Percentiles rank a stretch among this genome's conserved stretches.
Evolutionary conservation across 257 asterid genomes (phyloP).

Genomic region (Fraxinus pennsylvanica): DNA sequence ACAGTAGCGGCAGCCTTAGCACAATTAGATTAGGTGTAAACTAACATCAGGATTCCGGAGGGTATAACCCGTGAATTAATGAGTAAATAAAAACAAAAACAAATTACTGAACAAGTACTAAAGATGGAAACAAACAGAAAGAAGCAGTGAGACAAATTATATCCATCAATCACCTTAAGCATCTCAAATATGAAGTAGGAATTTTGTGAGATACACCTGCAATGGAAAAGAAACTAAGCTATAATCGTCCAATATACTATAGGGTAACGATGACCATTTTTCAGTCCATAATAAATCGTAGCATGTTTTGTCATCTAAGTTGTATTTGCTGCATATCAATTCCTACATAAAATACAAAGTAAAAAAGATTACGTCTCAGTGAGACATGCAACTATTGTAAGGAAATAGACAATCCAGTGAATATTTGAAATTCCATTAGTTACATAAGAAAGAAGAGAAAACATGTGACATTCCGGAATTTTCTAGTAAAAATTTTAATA

Average conservation of each 20-base stretch:
- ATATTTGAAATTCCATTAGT: background rate
- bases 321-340: slow-evolving; percentile 6
- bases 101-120: slow-evolving; percentile 1
- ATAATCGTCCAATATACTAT: slow-evolving; percentile 25
- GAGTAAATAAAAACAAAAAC: background rate
- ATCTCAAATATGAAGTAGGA: slow-evolving; percentile 92
- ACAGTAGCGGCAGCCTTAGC: slow-evolving; percentile 26
- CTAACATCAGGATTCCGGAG: slow-evolving; percentile 20
- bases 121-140: slow-evolving; percentile 14
- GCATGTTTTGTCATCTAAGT: background rate
- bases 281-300: background rate
- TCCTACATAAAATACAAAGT: background rate
- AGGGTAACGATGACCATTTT: slow-evolving; percentile 11
- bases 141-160: slow-evolving; percentile 11
- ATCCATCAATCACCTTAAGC: slow-evolving; percentile 72
- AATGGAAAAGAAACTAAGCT: slow-evolving; percentile 24
- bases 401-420: background rate
- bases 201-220: slow-evolving; percentile 89
- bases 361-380: background rate
- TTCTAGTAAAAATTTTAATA: no score
- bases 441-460: background rate
- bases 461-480: no score
- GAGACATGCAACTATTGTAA: background rate
- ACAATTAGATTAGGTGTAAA: slow-evolving; percentile 5
- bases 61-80: slow-evolving; percentile 11